Evolutionary conservation across 2,329 filamentous ascomycete genomes (phyloP), one percentile per base, ranked within the genome.

Genomic region (Spiromastix sp.): DNA sequence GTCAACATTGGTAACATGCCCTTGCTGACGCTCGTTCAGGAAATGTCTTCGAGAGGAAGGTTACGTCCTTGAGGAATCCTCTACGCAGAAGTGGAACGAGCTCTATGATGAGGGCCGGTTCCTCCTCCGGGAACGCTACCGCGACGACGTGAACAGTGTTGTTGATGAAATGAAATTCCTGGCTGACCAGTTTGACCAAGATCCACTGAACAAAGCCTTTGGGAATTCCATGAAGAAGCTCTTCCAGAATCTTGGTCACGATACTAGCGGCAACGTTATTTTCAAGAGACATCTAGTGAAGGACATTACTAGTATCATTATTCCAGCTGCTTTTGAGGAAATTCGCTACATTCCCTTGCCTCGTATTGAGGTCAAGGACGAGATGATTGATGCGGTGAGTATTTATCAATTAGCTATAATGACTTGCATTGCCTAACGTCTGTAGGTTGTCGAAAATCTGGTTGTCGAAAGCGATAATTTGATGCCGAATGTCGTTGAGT

Each of bases 381-480:
- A 74, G 2, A 77, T 80, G 69, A 70, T 93, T 34, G 91, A 98
- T 59, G 81, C 81, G 32, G 74, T 56, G 30, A 47, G 51, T 52
- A 24, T n/a, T n/a, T n/a, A n/a, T 8, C 26, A 29, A 4, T 11
- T 4, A 9, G n/a, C n/a, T 19, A 21, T 8, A 19, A 4, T 17
- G 11, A 8, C 16, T 10, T 7, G 13, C 5, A 3, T 7, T 5
- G 5, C 11, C 7, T 15, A 5, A n/a, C n/a, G 22, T 30, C 37
- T 30, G n/a, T 35, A 56, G 54, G 48, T 96, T 32, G 74, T 98
- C 29, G 91, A 98, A 67, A 98, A 98, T 59, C 68, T 98, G 8
- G 81, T 95, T 30, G 74, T 98, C 34, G 91, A 98, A 66, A 87
- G 85, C 46, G 87, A 96, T 68, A 98, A 98, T 64, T 78, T 98